Conservation (phyloP, 306 rosid genomes). For the Quercus glauca region DNA sequence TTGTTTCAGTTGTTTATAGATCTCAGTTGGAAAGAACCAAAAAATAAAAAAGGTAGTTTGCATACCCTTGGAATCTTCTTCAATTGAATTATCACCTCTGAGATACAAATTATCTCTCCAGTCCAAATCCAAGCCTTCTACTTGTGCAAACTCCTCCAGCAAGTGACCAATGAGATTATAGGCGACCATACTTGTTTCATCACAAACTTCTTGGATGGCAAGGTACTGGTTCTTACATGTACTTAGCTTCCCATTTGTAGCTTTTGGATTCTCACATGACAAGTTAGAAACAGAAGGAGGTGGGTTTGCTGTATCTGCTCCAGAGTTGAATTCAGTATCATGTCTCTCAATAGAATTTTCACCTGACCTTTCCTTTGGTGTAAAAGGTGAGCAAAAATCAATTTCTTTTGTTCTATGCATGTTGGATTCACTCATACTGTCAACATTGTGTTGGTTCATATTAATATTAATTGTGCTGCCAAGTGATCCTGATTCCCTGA, state of each 20-base stretch:
- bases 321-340: slow-evolving; percentile 17
- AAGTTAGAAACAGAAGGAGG: slow-evolving; percentile 11
- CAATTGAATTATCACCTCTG: slow-evolving; percentile 22
- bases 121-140: slow-evolving; percentile 43
- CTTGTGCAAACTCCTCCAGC: slow-evolving; percentile 49
- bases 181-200: slow-evolving; percentile 67
- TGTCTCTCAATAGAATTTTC: slow-evolving; percentile 15
- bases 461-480: not conserved
- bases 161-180: slow-evolving; percentile 61
- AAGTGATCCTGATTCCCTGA: not conserved
- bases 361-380: slow-evolving; percentile 15
- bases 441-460: slow-evolving; percentile 9
- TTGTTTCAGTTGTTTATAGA: not conserved
- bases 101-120: slow-evolving; percentile 37
- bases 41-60: not conserved
- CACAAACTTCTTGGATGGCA: slow-evolving; percentile 65
- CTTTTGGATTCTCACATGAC: slow-evolving; percentile 13
- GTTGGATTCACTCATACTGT: not conserved
- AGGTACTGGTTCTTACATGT: slow-evolving; percentile 56
- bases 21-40: not conserved
- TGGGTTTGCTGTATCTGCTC: slow-evolving; percentile 3
- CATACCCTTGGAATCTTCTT: slow-evolving; percentile 56
- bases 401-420: not conserved
- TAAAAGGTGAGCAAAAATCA: slow-evolving; percentile 6
- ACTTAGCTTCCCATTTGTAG: slow-evolving; percentile 6